Evolutionary conservation across 2,329 filamentous ascomycete species (phyloP).

Genomic region (Esteya vermicola): DNA sequence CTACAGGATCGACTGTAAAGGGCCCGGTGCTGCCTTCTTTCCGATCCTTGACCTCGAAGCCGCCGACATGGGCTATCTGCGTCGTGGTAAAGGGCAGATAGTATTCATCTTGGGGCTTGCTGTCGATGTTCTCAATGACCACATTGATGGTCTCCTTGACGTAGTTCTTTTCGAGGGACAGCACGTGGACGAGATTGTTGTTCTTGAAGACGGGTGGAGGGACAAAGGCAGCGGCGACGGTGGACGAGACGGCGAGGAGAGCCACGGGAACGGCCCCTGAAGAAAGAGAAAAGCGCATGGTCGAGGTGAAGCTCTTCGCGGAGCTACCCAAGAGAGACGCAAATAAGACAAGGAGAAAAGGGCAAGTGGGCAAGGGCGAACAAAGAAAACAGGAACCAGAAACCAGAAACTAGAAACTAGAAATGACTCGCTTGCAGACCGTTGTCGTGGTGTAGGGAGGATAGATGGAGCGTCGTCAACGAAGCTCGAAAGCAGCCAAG

Average conservation of each 20-base stretch:
- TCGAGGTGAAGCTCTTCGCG: constrained; percentile 12
- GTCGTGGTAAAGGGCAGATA: constrained; percentile 73
- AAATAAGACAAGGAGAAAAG: not conserved
- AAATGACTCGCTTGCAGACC: not conserved
- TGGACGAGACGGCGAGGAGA: constrained; percentile 40
- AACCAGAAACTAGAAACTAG: not conserved
- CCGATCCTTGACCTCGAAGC: constrained; percentile 84
- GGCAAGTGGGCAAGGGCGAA: not conserved
- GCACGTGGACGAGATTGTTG: constrained; percentile 73
- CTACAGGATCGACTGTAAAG: constrained; percentile 57
- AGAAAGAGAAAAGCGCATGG: constrained; percentile 28
- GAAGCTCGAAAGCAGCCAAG: constrained; percentile 1
- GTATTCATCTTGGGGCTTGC: constrained; percentile 73
- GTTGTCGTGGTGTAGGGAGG: not conserved
- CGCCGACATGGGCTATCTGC: constrained; percentile 64
- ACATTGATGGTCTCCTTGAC: constrained; percentile 84
- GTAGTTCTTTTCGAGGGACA: constrained; percentile 89
- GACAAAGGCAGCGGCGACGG: constrained; percentile 37
- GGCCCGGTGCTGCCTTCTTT: constrained; percentile 55
- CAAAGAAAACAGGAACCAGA: not conserved
- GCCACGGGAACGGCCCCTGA: constrained; percentile 40
- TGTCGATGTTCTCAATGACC: constrained; percentile 78
- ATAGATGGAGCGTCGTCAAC: constrained; percentile 2
- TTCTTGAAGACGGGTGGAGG: constrained; percentile 91
- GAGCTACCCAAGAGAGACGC: constrained; percentile 11